Percentiles rank a stretch among this genome's conserved stretches.
phyloP scores from a whole-genome alignment of 306 rosid species.

The Cucumis melo region DNA sequence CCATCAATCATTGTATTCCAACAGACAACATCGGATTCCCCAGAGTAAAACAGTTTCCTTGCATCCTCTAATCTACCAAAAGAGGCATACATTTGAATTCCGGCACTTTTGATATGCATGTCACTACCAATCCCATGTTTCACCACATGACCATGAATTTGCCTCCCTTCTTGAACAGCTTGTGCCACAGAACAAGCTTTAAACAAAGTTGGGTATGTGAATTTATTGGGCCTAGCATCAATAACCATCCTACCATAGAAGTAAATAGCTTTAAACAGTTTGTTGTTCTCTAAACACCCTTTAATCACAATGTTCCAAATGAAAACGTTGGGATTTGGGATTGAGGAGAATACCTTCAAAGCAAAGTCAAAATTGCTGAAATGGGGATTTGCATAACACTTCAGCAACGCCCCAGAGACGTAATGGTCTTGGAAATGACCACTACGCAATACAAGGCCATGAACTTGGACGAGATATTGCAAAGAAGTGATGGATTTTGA shows the following conservation, averaged over 20 bases:
- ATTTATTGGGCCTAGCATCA: constrained; percentile 44
- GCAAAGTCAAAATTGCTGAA: constrained; percentile 26
- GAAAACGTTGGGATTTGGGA: constrained; percentile 46
- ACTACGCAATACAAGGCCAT: constrained; percentile 27
- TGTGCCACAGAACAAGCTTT: constrained; percentile 32
- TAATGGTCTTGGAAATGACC: constrained; percentile 46
- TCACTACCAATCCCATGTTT: constrained; percentile 32
- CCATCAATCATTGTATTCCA: constrained; percentile 56
- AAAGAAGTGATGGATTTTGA: constrained; percentile 27
- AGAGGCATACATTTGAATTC: constrained; percentile 54
- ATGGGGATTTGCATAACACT: constrained; percentile 25
- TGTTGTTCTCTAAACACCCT: constrained; percentile 32
- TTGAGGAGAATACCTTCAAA: constrained; percentile 28
- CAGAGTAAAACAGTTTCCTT: constrained; percentile 19
- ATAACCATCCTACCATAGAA: constrained; percentile 26
- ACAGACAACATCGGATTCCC: constrained; percentile 32
- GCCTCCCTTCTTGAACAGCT: constrained; percentile 31
- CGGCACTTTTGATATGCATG: constrained; percentile 36
- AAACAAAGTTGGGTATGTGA: constrained; percentile 40
- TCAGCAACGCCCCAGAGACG: constrained; percentile 36
- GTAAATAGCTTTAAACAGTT: constrained; percentile 19
- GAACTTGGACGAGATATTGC: constrained; percentile 33
- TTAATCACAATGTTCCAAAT: constrained; percentile 41
- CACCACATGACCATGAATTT: constrained; percentile 40
- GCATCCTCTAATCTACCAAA: constrained; percentile 29